Conservation (phyloP, 345 rosid species). For the Abelmoschus esculentus region DNA sequence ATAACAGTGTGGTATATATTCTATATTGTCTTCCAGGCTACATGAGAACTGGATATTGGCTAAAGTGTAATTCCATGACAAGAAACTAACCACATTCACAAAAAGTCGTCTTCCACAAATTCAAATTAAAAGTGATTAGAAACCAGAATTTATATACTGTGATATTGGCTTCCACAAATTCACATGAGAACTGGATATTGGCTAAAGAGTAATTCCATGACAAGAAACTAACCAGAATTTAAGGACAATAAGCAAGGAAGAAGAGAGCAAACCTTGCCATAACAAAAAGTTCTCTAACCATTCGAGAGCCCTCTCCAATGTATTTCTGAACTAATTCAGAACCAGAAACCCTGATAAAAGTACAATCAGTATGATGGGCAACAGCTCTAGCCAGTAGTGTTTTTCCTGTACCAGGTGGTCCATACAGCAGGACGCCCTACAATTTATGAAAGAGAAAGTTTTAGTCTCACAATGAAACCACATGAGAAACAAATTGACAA, state of each 20-base stretch:
- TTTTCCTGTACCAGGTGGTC: constrained; percentile 99
- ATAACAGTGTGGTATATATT: background rate
- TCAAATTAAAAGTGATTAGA: background rate
- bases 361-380: constrained; percentile 99
- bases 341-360: constrained; percentile 98
- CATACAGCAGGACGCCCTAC: constrained; percentile 93
- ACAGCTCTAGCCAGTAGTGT: constrained; percentile 96
- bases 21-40: background rate
- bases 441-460: background rate
- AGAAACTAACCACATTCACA: background rate
- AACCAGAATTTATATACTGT: background rate
- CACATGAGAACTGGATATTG: too few relatives aligned
- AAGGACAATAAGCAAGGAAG: background rate
- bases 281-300: constrained; percentile 97
- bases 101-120: background rate
- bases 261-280: constrained; percentile 79
- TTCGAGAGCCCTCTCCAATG: constrained; percentile 98
- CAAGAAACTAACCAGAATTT: too few relatives aligned
- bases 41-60: background rate
- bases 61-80: background rate
- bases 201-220: too few relatives aligned
- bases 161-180: too few relatives aligned
- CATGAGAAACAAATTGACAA: background rate
- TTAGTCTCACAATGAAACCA: background rate
- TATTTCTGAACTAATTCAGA: constrained; percentile 94